These are phyloP conservation scores for Trichoderma sp. DNA, from an alignment of 2,329 filamentous ascomycete genomes.

Conservation along the genomic window DNA sequence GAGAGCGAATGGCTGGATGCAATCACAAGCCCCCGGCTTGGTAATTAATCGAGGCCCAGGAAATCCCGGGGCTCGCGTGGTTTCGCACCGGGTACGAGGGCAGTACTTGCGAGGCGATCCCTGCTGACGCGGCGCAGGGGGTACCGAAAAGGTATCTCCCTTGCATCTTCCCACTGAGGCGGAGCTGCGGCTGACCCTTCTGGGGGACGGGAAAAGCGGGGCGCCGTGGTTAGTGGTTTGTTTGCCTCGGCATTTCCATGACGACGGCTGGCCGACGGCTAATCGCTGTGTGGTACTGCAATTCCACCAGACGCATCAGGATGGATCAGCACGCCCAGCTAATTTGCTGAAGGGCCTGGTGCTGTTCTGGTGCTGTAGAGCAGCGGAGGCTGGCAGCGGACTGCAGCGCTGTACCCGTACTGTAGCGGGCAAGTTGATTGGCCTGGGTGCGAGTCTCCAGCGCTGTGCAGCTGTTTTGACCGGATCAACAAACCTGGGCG, in stretches of 20 bases:
- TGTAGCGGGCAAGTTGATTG: not conserved
- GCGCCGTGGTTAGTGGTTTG: not conserved
- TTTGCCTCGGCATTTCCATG: conserved; percentile 21
- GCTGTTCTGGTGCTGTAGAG: not conserved
- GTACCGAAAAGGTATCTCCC: not conserved
- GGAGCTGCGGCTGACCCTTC: conserved; percentile 15
- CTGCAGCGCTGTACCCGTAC: not conserved
- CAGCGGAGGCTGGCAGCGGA: not conserved
- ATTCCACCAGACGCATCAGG: not conserved
- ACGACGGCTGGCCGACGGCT: not conserved
- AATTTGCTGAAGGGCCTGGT: not conserved
- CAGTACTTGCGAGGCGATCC: not conserved
- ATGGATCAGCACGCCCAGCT: not conserved
- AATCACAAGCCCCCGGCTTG: conserved; percentile 20
- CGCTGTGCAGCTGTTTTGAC: not conserved
- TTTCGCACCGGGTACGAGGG: conserved; percentile 6
- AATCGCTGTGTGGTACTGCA: not conserved
- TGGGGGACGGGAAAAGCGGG: conserved; percentile 13
- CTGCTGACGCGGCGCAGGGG: not conserved
- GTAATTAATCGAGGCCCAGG: conserved; percentile 12
- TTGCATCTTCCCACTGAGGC: conserved; percentile 6
- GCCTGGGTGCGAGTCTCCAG: not conserved
- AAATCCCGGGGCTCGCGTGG: conserved; percentile 15
- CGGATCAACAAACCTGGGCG: not conserved
- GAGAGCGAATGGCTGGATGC: conserved; percentile 6